Conservation (phyloP, 768 basidiomycete genomes). For the Leccinum fibrillosum region DNA sequence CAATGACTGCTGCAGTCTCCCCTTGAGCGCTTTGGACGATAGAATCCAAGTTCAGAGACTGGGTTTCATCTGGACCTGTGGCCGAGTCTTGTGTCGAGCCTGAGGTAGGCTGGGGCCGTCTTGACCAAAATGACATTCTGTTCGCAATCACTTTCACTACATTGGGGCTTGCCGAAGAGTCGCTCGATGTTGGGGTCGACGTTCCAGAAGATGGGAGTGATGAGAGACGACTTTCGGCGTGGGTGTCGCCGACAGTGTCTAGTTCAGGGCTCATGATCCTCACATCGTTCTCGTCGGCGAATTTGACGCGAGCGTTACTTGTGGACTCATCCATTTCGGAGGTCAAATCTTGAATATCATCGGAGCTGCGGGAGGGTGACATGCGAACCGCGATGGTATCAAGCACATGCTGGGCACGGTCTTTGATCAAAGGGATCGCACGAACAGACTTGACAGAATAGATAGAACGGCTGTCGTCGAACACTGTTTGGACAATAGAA, state of each 20-base stretch:
- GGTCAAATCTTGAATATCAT: conserved; percentile 18
- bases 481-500: conserved; percentile 42
- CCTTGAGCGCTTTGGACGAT: conserved; percentile 45
- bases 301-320: conserved; percentile 46
- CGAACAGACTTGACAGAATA: conserved; percentile 67
- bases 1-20: conserved; percentile 52
- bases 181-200: conserved; percentile 54
- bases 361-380: conserved; percentile 43
- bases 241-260: background rate
- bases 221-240: conserved; percentile 3
- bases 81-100: conserved; percentile 9
- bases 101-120: conserved; percentile 36
- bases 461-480: conserved; percentile 58
- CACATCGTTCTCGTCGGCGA: conserved; percentile 45
- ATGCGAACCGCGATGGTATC: conserved; percentile 53
- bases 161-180: conserved; percentile 41
- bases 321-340: conserved; percentile 7
- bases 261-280: conserved; percentile 41
- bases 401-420: conserved; percentile 54
- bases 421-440: conserved; percentile 69
- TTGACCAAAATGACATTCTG: conserved; percentile 74
- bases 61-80: conserved; percentile 16
- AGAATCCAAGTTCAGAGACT: conserved; percentile 32
- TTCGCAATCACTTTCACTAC: conserved; percentile 61
- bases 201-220: conserved; percentile 43